phyloP scores from a whole-genome alignment of 257 asterid species.

The Solanum peruvianum region DNA sequence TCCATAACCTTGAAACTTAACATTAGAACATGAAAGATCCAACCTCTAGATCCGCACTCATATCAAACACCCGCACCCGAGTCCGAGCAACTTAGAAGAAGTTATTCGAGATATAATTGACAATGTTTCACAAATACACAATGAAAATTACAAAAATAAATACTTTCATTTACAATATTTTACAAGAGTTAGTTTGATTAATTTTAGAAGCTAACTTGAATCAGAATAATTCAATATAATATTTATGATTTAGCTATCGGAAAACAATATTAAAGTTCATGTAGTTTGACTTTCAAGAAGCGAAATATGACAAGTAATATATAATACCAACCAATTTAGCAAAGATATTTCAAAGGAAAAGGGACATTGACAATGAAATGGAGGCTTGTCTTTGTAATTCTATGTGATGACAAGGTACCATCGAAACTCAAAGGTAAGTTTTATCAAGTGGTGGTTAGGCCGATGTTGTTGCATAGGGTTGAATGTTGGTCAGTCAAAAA shows the following conservation, averaged over 20 bases:
- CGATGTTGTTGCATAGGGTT: background rate
- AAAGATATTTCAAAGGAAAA: background rate
- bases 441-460: background rate
- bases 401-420: background rate
- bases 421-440: background rate
- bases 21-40: background rate
- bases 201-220: background rate
- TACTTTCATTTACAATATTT: background rate
- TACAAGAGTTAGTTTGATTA: background rate
- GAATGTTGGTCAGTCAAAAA: background rate
- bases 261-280: background rate
- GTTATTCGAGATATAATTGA: background rate
- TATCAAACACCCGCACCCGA: background rate
- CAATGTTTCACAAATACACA: background rate
- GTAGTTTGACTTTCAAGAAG: background rate
- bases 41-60: background rate
- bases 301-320: no score
- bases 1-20: background rate
- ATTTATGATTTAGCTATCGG: background rate
- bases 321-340: background rate
- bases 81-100: background rate
- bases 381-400: background rate
- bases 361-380: background rate
- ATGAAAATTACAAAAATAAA: background rate
- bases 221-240: background rate